Base-by-base conservation (phyloP, 2,329 filamentous ascomycete genomes). In the Fusarium brachygibbosum region DNA sequence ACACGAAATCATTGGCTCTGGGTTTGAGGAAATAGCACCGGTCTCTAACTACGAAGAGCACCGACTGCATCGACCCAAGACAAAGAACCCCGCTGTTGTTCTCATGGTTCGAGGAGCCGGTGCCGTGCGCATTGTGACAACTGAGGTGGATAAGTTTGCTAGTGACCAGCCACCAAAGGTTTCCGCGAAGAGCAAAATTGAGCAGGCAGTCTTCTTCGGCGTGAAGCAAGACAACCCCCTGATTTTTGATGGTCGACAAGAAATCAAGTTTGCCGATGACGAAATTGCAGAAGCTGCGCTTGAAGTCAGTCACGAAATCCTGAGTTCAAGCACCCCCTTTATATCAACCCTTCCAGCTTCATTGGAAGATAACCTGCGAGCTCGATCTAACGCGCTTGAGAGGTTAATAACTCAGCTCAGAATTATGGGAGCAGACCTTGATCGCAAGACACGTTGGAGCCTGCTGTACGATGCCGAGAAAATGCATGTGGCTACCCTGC, bases 201-300 rank as follows among this genome's bases (percentile, higher is more conserved):
- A 98, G 76, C 94, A 99, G 80, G 94, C 94, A 4, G 92, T 98
- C 2, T 98, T 98, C 80, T 98, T 93, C 76, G 94, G 94, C 3
- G 89, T 88, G 48, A 89, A 92, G 76, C 86, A 90, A 66, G 89
- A 93, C 74, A 98, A 94, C 73, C 92, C 95, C n/a, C 81, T 99
- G n/a, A 90, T 94, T 66, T 93, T 99, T 73, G 88, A 91, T 42
- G 87, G 90, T 42, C 87, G 88, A 67, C 84, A 87, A 38, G 88
- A 90, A 56, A 82, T 90, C 46, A 84, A 86, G 6, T 97, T 96
- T 69, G 84, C 88, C 0, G 80, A 86, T 19, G 83, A 88, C 25
- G 93, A 97, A 73, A 86, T 97, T 28, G 90, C 92, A 63, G 81
- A 86, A 62, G 96, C 96, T 11, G 93, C 94, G 3, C 78, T 96